A percentile compares a stretch with the other conserved stretches of the same genome.
These are phyloP conservation scores for Aspergillus felis DNA, from an alignment of 2,329 filamentous ascomycete genomes.

Conservation along the genomic window DNA sequence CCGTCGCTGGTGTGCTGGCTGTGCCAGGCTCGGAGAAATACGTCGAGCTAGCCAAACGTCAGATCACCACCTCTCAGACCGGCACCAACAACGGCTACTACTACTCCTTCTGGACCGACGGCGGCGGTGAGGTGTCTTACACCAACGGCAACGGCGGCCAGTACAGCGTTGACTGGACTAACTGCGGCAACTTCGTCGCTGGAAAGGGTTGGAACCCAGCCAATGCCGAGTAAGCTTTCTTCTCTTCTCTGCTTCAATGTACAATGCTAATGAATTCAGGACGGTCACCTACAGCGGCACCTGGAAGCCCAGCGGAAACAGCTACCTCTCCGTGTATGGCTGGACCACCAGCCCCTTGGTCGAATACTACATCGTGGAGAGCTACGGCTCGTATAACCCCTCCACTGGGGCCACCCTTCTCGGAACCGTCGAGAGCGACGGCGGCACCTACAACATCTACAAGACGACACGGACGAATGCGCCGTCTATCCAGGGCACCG, in stretches of 20 bases:
- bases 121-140: constrained; percentile 43
- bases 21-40: constrained; percentile 1
- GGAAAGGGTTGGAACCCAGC: constrained; percentile 59
- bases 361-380: constrained; percentile 39
- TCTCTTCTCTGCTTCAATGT: neutral
- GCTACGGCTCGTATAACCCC: constrained; percentile 33
- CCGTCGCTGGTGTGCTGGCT: constrained; percentile 7
- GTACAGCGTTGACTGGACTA: constrained; percentile 47
- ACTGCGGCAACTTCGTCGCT: constrained; percentile 52
- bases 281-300: constrained; percentile 27
- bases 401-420: constrained; percentile 22
- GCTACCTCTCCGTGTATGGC: constrained; percentile 38
- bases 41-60: constrained; percentile 10
- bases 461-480: constrained; percentile 33
- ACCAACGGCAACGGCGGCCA: constrained; percentile 43
- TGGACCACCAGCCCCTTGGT: constrained; percentile 38
- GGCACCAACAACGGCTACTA: constrained; percentile 44
- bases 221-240: constrained; percentile 41
- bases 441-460: constrained; percentile 37
- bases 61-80: constrained; percentile 10
- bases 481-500: constrained; percentile 39
- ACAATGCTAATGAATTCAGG: neutral
- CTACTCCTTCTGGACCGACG: constrained; percentile 51
- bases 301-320: constrained; percentile 29
- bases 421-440: constrained; percentile 38